Evolutionary conservation across 1,284 basidiomycete genomes (phyloP), one percentile per base, ranked within the genome.

Genomic region (Chalciporus sp.): DNA sequence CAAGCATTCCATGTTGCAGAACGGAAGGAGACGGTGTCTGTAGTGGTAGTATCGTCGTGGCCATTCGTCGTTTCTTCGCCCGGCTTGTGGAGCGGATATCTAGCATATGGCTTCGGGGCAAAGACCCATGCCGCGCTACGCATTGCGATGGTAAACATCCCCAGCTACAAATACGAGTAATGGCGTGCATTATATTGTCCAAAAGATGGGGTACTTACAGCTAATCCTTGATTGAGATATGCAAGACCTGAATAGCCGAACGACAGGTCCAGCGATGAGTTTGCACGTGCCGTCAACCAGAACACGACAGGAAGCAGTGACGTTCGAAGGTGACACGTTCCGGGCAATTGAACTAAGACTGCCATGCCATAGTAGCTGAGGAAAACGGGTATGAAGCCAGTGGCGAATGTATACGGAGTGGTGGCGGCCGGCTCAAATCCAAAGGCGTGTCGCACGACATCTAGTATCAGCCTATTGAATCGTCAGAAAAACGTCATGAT

Each of bases 141-240:
- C 66, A 70, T 53, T n/a, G 59, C 59, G 26, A 67, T 5, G 3
- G 43, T 54, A 29, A 69, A 71, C 67, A 67, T 66, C 27, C 7
- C 6, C 1, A 67, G 41, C 67, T 69, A 20, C 1, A 44, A 41
- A 33, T 19, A 2, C 8, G 26, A 17, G 10, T 50, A 20, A 50
- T 44, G 61, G 41, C 4, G 2, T n/a, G 12, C 20, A 16, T 23
- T 11, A 19, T n/a, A 10, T 20, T 12, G 2, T 7, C 29, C 0
- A 2, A 27, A 20, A 12, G 0, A 0, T n/a, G 2, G 45, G 41
- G 6, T 6, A 51, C 70, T 51, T 27, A 72, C 67, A 5, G 53
- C 50, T 12, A 66, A 39, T n/a, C 39, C 60, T 4, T 72, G 60
- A 8, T 72, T 72, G 19, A 66, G 27, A 42, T 54, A 57, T 27